Conservation (phyloP, 2,329 filamentous ascomycete genomes). For the Madurella mycetomatis region DNA sequence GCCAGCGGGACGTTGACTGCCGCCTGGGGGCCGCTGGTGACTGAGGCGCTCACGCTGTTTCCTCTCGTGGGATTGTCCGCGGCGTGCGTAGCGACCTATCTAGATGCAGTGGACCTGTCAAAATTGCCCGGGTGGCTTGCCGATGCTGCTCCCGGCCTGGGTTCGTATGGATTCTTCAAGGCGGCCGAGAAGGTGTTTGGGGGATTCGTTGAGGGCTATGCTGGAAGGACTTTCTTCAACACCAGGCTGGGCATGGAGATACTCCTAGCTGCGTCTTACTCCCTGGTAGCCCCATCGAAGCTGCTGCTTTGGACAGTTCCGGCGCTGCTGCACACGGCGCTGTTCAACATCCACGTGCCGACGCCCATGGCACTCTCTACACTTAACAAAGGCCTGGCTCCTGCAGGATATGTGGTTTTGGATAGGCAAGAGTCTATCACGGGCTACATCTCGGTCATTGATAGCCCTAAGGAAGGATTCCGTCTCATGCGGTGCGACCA, state of each 20-base stretch:
- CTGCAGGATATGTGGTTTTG: slow-evolving; percentile 68
- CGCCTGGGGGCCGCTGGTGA: slow-evolving; percentile 67
- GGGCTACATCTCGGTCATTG: slow-evolving; percentile 86
- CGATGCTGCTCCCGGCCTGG: slow-evolving; percentile 61
- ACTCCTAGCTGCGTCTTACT: slow-evolving; percentile 60
- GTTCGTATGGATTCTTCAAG: slow-evolving; percentile 62
- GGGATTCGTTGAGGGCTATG: slow-evolving; percentile 41
- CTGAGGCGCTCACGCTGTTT: slow-evolving; percentile 68
- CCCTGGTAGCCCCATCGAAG: slow-evolving; percentile 63
- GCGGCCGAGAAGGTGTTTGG: slow-evolving; percentile 40
- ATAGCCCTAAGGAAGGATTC: slow-evolving; percentile 67
- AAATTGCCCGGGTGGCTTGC: slow-evolving; percentile 52
- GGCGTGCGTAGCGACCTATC: slow-evolving; percentile 57
- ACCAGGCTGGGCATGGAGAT: slow-evolving; percentile 71
- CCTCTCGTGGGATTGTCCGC: slow-evolving; percentile 63
- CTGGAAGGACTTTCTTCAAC: slow-evolving; percentile 60
- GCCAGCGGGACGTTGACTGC: slow-evolving; percentile 64
- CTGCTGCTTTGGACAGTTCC: slow-evolving; percentile 64
- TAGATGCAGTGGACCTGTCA: slow-evolving; percentile 58
- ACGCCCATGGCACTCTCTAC: slow-evolving; percentile 54
- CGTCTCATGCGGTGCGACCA: slow-evolving; percentile 89
- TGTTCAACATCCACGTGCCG: slow-evolving; percentile 70
- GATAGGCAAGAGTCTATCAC: slow-evolving; percentile 83
- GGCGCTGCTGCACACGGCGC: slow-evolving; percentile 64
- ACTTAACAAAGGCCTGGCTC: slow-evolving; percentile 62